These are phyloP conservation scores for Aleurites moluccanus DNA, from an alignment of 441 rosid species.

Conservation along the genomic window DNA sequence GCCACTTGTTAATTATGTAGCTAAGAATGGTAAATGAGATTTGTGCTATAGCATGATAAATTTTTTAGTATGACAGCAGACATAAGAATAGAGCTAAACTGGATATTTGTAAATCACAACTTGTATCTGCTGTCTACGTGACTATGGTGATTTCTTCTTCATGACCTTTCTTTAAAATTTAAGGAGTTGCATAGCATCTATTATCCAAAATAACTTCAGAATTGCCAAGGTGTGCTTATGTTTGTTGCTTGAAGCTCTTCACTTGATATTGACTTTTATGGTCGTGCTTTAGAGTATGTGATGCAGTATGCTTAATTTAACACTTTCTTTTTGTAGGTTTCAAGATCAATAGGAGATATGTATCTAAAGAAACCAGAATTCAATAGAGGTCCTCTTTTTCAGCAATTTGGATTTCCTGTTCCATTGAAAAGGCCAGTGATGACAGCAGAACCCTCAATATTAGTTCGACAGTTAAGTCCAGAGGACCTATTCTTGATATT, in stretches of 20 bases:
- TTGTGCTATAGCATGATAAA: not conserved
- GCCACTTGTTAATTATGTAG: no score
- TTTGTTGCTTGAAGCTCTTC: not conserved
- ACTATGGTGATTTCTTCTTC: not conserved
- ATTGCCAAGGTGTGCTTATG: not conserved
- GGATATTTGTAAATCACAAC: not conserved
- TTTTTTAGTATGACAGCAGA: not conserved
- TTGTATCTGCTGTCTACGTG: not conserved
- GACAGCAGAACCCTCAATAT: constrained; percentile 62
- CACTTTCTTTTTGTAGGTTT: constrained; percentile 40
- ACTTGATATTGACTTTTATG: constrained; percentile 2
- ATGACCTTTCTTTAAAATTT: not conserved
- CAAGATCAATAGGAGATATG: constrained; percentile 70
- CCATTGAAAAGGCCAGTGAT: constrained; percentile 48
- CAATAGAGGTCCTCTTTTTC: constrained; percentile 36
- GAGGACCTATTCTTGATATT: constrained; percentile 56
- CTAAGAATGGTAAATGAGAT: no score
- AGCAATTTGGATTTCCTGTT: constrained; percentile 39
- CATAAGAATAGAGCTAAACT: not conserved
- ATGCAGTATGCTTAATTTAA: constrained; percentile 3
- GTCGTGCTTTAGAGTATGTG: not conserved
- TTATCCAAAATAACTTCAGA: not conserved
- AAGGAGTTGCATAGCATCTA: not conserved
- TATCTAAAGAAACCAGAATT: constrained; percentile 66
- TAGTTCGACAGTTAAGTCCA: constrained; percentile 41